Base-by-base conservation (phyloP, 192 early-diverging fungal species). In the Backusella mclennaniae region DNA sequence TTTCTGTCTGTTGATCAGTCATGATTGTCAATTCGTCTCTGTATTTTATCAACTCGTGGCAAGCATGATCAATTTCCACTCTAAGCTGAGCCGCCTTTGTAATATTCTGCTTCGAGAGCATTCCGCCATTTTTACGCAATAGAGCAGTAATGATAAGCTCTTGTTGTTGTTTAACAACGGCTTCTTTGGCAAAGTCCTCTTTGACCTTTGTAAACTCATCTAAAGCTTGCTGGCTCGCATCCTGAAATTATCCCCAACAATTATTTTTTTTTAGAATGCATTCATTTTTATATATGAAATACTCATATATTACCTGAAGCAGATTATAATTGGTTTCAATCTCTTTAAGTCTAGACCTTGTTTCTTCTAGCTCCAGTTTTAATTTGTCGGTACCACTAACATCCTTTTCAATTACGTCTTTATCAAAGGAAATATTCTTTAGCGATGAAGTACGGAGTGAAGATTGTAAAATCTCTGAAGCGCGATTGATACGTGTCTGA, bases 101-200 rank as follows among this genome's bases (percentile, higher is more conserved):
- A 39, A 78, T 73, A 12, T 82, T 77, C 36, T 70, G 59, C 52
- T 71, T 71, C 6, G 67, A 72, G 53, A 73, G 39, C 53, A 15
- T 35, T 19, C 39, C 69, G 19, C 71, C 69, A 66, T 46, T 69
- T 52, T 21, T 38, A 63, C 41, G 69, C 14, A 36, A 52, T 31
- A 84, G 74, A 35, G 78, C 71, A 4, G 69, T 31, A 23, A 79
- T 75, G 12, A 67, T 66, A 7, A 33, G 52, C 39, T 86, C 85
- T 8, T 79, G 69, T 15, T 84, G 72, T 66, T 84, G 77, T 1
- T 83, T 71, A 4, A 78, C n/a, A n/a, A 44, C 31, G 6, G 77
- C 69, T 70, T 86, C 85, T 35, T 84, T 84, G 29, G 73, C 53
- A 78, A 82, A 83, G 36, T 87, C 84, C 71, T 88, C 85, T 38